Conservation (phyloP, 495 filamentous ascomycete genomes). For the Podospora comata region DNA sequence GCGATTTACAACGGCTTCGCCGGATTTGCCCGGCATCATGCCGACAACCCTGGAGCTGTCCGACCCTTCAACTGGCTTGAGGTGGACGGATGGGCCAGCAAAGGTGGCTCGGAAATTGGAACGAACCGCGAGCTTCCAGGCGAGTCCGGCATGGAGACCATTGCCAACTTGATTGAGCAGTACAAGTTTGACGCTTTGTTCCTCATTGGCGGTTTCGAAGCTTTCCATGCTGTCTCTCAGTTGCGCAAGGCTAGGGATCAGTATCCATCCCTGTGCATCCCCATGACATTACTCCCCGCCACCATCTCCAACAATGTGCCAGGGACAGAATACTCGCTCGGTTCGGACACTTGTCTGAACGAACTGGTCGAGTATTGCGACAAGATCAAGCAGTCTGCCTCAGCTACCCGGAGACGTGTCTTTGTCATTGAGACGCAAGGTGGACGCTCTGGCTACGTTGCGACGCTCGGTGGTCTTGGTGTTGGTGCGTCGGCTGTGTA, state of each 20-base stretch:
- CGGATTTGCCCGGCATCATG: conserved; percentile 86
- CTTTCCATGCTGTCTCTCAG: conserved; percentile 86
- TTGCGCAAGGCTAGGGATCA: conserved; percentile 73
- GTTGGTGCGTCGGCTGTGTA: conserved; percentile 96
- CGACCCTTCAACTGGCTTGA: conserved; percentile 87
- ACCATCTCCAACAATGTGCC: conserved; percentile 99
- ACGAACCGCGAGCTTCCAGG: conserved; percentile 90
- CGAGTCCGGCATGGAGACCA: conserved; percentile 75
- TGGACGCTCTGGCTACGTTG: conserved; percentile 89
- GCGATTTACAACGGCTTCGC: conserved; percentile 98
- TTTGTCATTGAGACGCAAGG: conserved; percentile 99
- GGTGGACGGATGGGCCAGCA: conserved; percentile 90
- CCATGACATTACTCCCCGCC: conserved; percentile 88
- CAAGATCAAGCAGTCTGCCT: conserved; percentile 93
- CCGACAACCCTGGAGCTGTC: conserved; percentile 78
- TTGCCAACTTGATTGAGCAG: conserved; percentile 79
- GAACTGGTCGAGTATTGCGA: conserved; percentile 96
- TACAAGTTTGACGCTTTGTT: conserved; percentile 91
- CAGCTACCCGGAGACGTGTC: conserved; percentile 83
- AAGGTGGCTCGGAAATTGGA: conserved; percentile 95
- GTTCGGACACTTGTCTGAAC: conserved; percentile 95
- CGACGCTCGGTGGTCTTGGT: conserved; percentile 81
- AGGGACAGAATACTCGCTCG: conserved; percentile 94
- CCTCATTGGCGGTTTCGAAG: conserved; percentile 94
- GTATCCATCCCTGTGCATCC: conserved; percentile 85